Evolutionary conservation across 352 stramenopile genomes (phyloP).

Genomic region (Thalassiosira exigua): DNA sequence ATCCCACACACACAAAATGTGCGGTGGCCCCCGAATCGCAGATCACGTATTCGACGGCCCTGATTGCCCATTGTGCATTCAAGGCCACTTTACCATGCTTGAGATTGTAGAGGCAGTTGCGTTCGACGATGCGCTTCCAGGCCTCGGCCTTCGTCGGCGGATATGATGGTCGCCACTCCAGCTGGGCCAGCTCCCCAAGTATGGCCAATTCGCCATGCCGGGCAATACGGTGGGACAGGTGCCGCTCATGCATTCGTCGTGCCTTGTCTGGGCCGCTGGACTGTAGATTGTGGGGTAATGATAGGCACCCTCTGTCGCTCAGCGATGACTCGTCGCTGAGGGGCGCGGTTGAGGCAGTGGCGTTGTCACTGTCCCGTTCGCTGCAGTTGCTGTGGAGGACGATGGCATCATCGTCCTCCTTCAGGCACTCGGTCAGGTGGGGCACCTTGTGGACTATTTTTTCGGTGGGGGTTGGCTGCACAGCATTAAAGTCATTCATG

Average conservation of each 20-base stretch:
- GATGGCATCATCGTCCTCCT: neutral
- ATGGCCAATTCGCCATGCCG: neutral
- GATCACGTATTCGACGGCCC: slow-evolving; percentile 3
- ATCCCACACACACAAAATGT: slow-evolving; percentile 27
- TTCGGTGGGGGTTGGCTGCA: too few relatives aligned
- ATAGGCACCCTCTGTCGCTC: neutral
- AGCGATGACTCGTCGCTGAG: neutral
- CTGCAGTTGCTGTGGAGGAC: neutral
- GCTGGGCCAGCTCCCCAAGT: neutral
- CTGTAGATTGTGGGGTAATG: neutral
- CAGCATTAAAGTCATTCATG: neutral
- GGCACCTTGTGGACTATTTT: too few relatives aligned
- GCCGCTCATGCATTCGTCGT: neutral
- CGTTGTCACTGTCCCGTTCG: neutral
- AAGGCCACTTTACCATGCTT: neutral
- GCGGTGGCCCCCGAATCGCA: slow-evolving; percentile 23
- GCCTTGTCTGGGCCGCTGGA: neutral
- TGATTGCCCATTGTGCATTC: neutral
- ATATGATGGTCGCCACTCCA: neutral
- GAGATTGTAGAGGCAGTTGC: neutral
- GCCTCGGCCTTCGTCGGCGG: neutral
- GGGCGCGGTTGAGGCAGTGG: neutral
- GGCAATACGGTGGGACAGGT: neutral
- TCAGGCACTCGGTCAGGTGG: neutral
- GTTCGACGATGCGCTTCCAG: neutral